Base-by-base conservation (phyloP, 805 yeast genomes). In the Wickerhamomyces silvicola region DNA sequence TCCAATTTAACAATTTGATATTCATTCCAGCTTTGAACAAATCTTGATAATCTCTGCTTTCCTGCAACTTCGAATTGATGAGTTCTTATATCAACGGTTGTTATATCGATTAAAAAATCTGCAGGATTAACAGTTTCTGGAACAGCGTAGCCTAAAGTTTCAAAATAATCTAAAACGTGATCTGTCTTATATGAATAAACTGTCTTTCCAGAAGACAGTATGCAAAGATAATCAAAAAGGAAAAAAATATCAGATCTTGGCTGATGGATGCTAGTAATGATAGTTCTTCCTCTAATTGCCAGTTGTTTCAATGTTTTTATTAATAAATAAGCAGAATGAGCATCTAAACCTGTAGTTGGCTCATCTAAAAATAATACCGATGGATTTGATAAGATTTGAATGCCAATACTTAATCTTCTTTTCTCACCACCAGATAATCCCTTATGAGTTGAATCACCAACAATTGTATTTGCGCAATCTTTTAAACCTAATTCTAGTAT, bases 401-500 rank as follows among this genome's bases (percentile, higher is more conserved):
- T 75, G 0, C 85, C 95, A 24, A 86, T 72, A 36, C 88, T 79
- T 7, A 83, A 64, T 33, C 95, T 56, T 46, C 95, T 53, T 51
- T 79, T 81, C 52, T 85, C 95, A 21, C 95, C 95, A 7, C 95
- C 95, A 2, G 92, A 81, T 5, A 85, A 59, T 17, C 82, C 85
- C 27, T 67, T 60, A 36, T 69, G 69, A 4, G 60, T 58, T 1
- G 59, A 45, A 43, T 77, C 78, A 8, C 81, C 81, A 2, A 86
- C 81, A 3, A 64, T 37, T 1, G 83, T 78, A 40, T 78, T 65
- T 4, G 74, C 74, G 41, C 88, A 71, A 32, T 78, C 87, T 37
- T 72, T 72, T 13, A 86, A 60, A 3, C 88, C 94, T 32, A 85
- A 57, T 37, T 81, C 85, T 13, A 66, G 55, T 23, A 85, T 69